Conservation (phyloP, 2,329 filamentous ascomycete species). For the Diaporthe citrichinensis region DNA sequence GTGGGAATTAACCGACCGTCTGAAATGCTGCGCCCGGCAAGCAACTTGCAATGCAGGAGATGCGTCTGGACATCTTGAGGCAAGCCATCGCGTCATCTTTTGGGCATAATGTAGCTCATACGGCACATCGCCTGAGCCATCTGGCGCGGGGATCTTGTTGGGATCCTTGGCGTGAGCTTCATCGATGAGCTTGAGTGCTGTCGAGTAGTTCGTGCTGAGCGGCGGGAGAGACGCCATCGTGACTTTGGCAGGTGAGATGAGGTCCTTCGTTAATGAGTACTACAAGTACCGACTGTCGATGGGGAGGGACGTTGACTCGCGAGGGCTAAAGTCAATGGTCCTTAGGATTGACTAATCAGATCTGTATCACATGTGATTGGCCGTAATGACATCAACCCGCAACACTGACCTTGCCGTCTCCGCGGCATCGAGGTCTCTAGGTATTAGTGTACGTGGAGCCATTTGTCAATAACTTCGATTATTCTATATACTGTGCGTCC, state of each 20-base stretch:
- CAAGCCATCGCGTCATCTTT: slow-evolving; percentile 83
- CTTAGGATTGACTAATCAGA: slow-evolving; percentile 26
- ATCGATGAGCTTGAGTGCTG: slow-evolving; percentile 79
- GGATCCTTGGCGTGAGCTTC: slow-evolving; percentile 79
- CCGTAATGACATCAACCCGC: background rate
- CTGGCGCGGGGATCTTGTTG: slow-evolving; percentile 62
- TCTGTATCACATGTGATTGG: slow-evolving; percentile 35
- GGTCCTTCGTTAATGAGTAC: background rate
- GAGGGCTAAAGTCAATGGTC: background rate
- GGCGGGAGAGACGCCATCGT: slow-evolving; percentile 48
- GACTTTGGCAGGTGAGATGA: background rate
- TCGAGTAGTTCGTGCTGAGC: slow-evolving; percentile 58
- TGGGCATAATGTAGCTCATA: slow-evolving; percentile 88
- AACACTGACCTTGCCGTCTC: background rate
- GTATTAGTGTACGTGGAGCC: background rate
- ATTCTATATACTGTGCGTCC: background rate
- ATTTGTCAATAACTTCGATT: background rate
- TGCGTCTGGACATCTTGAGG: slow-evolving; percentile 70
- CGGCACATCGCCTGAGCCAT: slow-evolving; percentile 63
- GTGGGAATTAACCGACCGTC: slow-evolving; percentile 61
- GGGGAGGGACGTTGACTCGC: slow-evolving; percentile 5
- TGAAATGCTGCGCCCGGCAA: slow-evolving; percentile 87
- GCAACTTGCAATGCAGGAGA: slow-evolving; percentile 80
- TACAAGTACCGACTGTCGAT: background rate
- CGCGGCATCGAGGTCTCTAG: background rate